Conservation (phyloP, 495 filamentous ascomycete genomes). For the Xylaria acuta region DNA sequence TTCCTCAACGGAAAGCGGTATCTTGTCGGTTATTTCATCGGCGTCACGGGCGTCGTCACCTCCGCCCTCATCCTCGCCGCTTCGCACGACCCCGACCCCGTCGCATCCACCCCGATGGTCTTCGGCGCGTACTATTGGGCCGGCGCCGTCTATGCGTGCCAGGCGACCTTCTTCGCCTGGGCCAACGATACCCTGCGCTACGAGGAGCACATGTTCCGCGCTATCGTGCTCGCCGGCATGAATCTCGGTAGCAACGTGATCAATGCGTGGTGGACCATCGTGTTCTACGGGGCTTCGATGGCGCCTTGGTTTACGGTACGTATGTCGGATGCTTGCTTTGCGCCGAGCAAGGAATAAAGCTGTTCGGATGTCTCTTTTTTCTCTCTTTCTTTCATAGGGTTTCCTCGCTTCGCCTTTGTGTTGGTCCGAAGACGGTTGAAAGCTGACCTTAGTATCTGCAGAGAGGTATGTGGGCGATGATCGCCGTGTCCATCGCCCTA, state of each 20-base stretch:
- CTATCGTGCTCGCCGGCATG: constrained; percentile 61
- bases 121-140: constrained; percentile 63
- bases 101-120: constrained; percentile 37
- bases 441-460: constrained; percentile 33
- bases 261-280: constrained; percentile 67
- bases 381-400: not conserved
- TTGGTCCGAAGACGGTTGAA: not conserved
- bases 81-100: constrained; percentile 45
- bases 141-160: constrained; percentile 62
- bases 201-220: constrained; percentile 50
- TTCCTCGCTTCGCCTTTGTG: not conserved
- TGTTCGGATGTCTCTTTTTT: not conserved
- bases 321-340: not conserved
- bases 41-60: constrained; percentile 54
- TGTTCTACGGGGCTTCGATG: constrained; percentile 66
- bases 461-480: constrained; percentile 67
- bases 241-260: constrained; percentile 63
- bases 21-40: constrained; percentile 61
- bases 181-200: constrained; percentile 63
- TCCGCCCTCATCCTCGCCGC: constrained; percentile 56
- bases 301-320: constrained; percentile 63
- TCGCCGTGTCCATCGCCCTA: constrained; percentile 58
- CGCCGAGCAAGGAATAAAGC: not conserved
- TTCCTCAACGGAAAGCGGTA: constrained; percentile 57
- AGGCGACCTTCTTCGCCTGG: constrained; percentile 66